Conservation (phyloP, 805 yeast genomes). For the Lipomyces chichibuensis region DNA sequence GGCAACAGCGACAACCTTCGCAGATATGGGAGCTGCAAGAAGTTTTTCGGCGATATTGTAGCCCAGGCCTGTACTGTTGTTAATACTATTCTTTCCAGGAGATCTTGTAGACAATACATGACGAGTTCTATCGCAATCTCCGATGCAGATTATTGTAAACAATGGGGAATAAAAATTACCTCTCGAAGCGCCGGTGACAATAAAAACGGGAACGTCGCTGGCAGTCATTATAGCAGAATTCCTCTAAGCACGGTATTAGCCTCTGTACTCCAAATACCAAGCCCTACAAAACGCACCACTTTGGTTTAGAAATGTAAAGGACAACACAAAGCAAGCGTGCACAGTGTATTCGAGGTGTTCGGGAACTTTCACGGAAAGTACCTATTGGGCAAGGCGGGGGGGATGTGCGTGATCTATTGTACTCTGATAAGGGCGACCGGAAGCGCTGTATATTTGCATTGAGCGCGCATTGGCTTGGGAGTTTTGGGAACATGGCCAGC, state of each 20-base stretch:
- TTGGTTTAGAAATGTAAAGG: no score
- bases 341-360: no score
- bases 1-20: conserved; percentile 70
- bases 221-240: conserved; percentile 13
- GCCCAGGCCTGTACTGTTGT: conserved; percentile 65
- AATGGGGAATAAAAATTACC: conserved; percentile 34
- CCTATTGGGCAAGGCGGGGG: no score
- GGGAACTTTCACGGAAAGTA: background rate
- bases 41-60: conserved; percentile 63
- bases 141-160: background rate
- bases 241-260: background rate
- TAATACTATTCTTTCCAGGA: background rate
- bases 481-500: background rate
- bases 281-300: background rate
- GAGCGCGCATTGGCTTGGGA: background rate
- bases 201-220: conserved; percentile 33
- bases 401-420: no score
- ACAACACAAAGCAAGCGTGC: no score
- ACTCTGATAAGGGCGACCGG: background rate
- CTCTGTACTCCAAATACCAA: background rate
- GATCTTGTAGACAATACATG: background rate
- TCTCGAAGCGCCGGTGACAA: conserved; percentile 47
- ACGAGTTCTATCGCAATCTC: background rate
- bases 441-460: background rate
- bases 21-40: conserved; percentile 45